Percentiles rank a stretch among this genome's conserved stretches.
phyloP scores from a whole-genome alignment of 2,329 filamentous ascomycete species.

The Pseudogymnoascus sp. region DNA sequence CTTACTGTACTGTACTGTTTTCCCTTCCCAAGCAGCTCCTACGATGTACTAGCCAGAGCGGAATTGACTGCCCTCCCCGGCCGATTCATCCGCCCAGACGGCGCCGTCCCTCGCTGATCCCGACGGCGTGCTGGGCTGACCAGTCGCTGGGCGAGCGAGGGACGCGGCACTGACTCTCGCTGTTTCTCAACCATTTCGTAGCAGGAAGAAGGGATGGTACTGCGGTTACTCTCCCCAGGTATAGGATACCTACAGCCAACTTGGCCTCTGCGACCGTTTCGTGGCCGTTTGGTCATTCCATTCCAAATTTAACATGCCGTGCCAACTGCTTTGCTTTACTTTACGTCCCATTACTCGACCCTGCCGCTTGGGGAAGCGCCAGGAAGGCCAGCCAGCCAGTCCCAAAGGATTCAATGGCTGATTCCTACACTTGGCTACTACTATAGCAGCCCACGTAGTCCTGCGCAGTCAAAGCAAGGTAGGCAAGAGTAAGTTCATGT shows the following conservation, averaged over 20 bases:
- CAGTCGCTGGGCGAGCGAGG: not conserved
- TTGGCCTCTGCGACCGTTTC: not conserved
- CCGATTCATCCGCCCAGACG: not conserved
- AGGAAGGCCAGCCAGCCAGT: not conserved
- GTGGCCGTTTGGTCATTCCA: not conserved
- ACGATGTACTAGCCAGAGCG: too few species aligned
- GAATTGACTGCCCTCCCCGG: not conserved
- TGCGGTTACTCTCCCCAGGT: not conserved
- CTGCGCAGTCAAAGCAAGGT: not conserved
- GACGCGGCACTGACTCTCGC: not conserved
- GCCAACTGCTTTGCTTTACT: not conserved
- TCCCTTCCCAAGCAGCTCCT: too few species aligned
- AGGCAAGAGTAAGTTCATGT: not conserved
- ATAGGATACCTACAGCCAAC: not conserved
- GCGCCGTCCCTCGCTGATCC: not conserved
- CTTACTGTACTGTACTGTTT: too few species aligned
- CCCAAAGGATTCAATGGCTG: not conserved
- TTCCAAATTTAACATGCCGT: not conserved
- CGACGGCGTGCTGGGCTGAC: not conserved
- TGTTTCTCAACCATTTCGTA: not conserved
- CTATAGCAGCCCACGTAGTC: not conserved
- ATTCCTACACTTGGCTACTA: not conserved
- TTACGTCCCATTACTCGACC: not conserved
- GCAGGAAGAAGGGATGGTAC: not conserved
- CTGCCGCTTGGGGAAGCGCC: not conserved